A percentile compares a stretch with the other conserved stretches of the same genome.
phyloP scores from a whole-genome alignment of 805 yeast species.

The Zygotorulaspora sp. region DNA sequence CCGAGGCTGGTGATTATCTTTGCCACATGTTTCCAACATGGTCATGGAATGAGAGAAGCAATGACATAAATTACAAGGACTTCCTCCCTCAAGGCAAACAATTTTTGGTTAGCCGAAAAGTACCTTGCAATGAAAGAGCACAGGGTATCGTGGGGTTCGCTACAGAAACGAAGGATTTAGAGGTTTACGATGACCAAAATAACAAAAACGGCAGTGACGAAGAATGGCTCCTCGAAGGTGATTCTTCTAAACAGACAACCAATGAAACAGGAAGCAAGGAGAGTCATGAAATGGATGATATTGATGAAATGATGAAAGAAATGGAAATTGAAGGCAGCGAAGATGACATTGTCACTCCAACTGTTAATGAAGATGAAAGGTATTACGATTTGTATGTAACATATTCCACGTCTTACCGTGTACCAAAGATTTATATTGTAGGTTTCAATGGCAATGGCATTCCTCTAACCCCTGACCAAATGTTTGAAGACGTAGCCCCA shows the following conservation, averaged over 20 bases:
- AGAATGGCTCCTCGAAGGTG: constrained; percentile 51
- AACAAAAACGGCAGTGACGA: constrained; percentile 45
- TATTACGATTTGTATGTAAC: constrained; percentile 86
- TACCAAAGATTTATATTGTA: constrained; percentile 87
- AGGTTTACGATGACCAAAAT: constrained; percentile 29
- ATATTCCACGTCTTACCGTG: constrained; percentile 91
- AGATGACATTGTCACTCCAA: constrained; percentile 43
- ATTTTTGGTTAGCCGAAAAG: constrained; percentile 80
- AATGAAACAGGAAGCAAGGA: neutral
- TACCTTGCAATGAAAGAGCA: constrained; percentile 79
- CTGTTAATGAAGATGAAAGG: constrained; percentile 47
- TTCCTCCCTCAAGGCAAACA: constrained; percentile 87
- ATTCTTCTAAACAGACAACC: constrained; percentile 6
- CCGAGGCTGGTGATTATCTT: constrained; percentile 87
- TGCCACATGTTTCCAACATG: constrained; percentile 93
- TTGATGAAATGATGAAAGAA: constrained; percentile 29
- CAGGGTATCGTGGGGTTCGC: constrained; percentile 39
- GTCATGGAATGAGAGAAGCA: constrained; percentile 69
- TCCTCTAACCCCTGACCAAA: constrained; percentile 79
- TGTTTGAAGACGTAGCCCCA: constrained; percentile 90
- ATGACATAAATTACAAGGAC: constrained; percentile 38
- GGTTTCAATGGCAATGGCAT: constrained; percentile 82
- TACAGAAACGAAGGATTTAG: constrained; percentile 37
- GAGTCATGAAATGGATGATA: constrained; percentile 16
- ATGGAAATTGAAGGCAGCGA: constrained; percentile 36